Base-by-base conservation (phyloP, 2,329 filamentous ascomycete genomes). In the Trichoderma sp. region DNA sequence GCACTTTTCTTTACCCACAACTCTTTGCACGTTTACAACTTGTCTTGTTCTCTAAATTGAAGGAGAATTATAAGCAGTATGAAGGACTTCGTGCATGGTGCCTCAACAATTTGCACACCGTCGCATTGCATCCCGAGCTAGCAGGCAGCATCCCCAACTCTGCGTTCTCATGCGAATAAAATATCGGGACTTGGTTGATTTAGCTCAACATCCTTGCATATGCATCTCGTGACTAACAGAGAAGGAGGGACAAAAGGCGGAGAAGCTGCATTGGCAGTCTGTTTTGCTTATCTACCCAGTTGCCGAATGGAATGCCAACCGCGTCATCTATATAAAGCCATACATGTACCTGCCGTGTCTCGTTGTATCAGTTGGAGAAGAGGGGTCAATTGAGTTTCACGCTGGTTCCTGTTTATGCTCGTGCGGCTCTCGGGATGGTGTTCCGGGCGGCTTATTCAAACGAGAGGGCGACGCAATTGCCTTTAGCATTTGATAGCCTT, bases 211-310 rank as follows among this genome's bases (percentile, higher is more conserved):
- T 56, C 31, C 49, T 16, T 64, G 7, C 29, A 27, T 19, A 43
- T 27, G 33, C 10, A 63, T 63, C 61, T 31, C 61, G 40, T 64
- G 49, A 64, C 55, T 49, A 40, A 31, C 43, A 63, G n/a, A 21
- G 16, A 43, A n/a, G 40, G 40, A 21, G 27, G 21, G 31, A 31
- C n/a, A 62, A 64, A 64, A 43, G 61, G 49, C 49, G 61, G 61
- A 64, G 61, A 40, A 40, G 10, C 53, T 21, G 49, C 33, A 49
- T 35, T 37, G 11, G 33, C 13, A 33, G 31, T 33, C 33, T 35
- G 33, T 14, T 13, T 58, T 49, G 47, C 47, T 49, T 49, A 24
- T 49, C 19, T 33, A 5, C 10, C 29, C 7, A n/a, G 19, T 24
- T 4, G 11, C 7, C 31, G 40, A 43, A 63, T 19, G 21, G 49